Conservation (phyloP, 2,329 filamentous ascomycete genomes). For the Colletotrichum musae region DNA sequence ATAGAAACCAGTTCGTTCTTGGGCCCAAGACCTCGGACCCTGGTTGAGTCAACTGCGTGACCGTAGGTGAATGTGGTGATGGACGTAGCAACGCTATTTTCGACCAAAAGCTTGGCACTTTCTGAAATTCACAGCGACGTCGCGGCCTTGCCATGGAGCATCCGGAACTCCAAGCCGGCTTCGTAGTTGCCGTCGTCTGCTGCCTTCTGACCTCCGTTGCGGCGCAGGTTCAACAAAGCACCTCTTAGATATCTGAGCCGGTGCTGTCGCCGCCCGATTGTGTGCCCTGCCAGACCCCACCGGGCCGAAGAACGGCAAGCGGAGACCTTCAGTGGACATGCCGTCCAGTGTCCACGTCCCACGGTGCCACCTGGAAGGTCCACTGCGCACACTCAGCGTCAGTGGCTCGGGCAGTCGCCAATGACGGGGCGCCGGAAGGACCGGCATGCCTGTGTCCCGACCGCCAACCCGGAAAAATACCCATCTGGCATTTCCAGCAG, state of each 20-base stretch:
- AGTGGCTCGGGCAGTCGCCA: background rate
- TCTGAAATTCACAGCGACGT: no score
- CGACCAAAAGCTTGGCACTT: no score
- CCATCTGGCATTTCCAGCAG: background rate
- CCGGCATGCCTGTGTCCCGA: conserved; percentile 18
- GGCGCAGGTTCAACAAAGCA: no score
- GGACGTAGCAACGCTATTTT: no score
- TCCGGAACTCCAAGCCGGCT: no score
- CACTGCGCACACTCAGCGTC: conserved; percentile 4
- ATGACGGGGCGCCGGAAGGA: background rate
- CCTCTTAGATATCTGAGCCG: background rate
- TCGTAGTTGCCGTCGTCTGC: background rate
- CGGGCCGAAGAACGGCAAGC: conserved; percentile 15
- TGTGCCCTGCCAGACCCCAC: conserved; percentile 31
- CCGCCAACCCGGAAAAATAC: background rate
- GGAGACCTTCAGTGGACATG: background rate
- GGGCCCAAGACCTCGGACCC: background rate
- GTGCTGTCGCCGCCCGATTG: conserved; percentile 19
- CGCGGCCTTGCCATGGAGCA: no score
- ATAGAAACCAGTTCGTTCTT: background rate
- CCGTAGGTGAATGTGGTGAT: no score
- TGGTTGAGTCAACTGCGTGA: background rate
- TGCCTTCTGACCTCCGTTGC: no score
- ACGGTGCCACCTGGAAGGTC: background rate
- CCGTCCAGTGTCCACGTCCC: background rate